Evolutionary conservation across 441 rosid genomes (phyloP), one percentile per base, ranked within the genome.

Genomic region (Erodium moschatum): DNA sequence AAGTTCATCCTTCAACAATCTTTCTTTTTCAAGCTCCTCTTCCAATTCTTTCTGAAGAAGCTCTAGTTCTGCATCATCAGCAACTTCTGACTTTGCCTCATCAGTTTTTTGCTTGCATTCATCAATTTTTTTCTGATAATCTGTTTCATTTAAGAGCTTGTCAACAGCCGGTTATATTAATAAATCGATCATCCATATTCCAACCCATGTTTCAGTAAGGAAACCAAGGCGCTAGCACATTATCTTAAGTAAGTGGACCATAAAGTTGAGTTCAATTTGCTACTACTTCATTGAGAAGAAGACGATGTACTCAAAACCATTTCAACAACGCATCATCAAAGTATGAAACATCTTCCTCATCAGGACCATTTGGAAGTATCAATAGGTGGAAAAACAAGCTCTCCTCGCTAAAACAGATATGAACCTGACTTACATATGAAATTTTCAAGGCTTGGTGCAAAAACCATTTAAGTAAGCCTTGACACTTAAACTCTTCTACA

Each of bases 91-190:
- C 69, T 65, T 84, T 29, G 85, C 88, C 70, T 77, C 85, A 78
- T 80, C 87, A 3, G 82, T 83, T 79, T 86, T 85, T 81, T 77
- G 77, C 79, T 76, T 86, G 81, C 85, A 86, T 65, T 71, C 86
- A 46, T 85, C 80, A 44, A 86, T 78, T 82, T 74, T 85, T 58
- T 64, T 79, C 73, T 76, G 72, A 73, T 84, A 81, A 66, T 81
- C 95, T 88, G 80, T 72, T 12, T 10, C 40, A 63, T 20, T 33
- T 0, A 31, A 69, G 29, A 7, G 54, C 40, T 35, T 35, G 40
- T 35, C 40, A 35, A 35, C 40, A 35, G 6, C 40, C 6, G 9
- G 8, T 35, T 35, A 35, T 35, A 42, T 16, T 52, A 12, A 18
- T 65, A 40, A 6, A 38, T 10, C 8, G n/a, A 64, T 38, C 6